A percentile compares a stretch with the other conserved stretches of the same genome.
These are phyloP conservation scores for Coemansia umbellata DNA, from an alignment of 192 early-diverging fungal genomes.

Conservation along the genomic window DNA sequence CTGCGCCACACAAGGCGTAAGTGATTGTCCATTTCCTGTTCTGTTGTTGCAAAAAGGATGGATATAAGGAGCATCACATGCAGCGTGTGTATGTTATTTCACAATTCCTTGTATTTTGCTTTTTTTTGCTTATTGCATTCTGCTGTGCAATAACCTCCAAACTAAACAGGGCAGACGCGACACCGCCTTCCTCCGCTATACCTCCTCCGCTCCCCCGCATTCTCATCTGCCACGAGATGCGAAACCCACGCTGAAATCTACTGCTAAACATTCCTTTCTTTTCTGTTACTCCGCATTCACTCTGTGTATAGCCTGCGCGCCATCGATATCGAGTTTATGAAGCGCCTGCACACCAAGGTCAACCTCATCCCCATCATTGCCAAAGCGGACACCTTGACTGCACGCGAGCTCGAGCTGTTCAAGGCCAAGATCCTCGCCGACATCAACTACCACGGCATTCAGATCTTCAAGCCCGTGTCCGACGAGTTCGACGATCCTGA, in stretches of 20 bases:
- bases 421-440: conserved; percentile 83
- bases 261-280: neutral
- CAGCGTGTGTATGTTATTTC: no score
- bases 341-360: conserved; percentile 80
- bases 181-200: no score
- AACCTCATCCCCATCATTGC: conserved; percentile 88
- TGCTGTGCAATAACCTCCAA: no score
- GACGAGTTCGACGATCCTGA: conserved; percentile 83
- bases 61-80: no score
- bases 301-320: conserved; percentile 67
- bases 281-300: conserved; percentile 1
- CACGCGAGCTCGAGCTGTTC: conserved; percentile 74
- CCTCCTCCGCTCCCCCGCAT: no score
- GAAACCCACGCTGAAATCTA: neutral
- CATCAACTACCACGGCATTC: conserved; percentile 77
- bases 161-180: no score
- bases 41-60: no score
- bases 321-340: conserved; percentile 96
- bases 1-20: no score
- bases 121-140: no score
- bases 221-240: no score
- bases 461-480: conserved; percentile 79
- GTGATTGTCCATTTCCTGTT: no score
- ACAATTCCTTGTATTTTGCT: no score
- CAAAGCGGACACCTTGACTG: conserved; percentile 87